Evolutionary conservation across 805 yeast genomes (phyloP), one percentile per base, ranked within the genome.

Genomic region (Maudiozyma bulderi): DNA sequence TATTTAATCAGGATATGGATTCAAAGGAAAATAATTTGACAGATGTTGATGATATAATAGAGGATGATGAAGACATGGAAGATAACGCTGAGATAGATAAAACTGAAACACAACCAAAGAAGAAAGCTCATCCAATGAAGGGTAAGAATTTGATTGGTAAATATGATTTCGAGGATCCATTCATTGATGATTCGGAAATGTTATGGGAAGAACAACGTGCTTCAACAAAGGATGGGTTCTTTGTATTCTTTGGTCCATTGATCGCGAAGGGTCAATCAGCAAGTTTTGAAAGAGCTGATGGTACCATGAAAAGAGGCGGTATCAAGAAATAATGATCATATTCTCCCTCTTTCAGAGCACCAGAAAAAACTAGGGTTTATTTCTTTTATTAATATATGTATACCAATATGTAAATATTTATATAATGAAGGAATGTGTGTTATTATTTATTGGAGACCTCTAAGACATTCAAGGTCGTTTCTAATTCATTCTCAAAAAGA

Each of bases 171-270:
- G 82, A 86, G 52, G 99, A 93, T 66, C 99, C 98, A 2, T 93
- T 93, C 60, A 93, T 93, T 50, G 99, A 93, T 68, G 99, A 93
- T 67, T 78, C 87, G 13, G 99, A 93, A 67, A 71, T 89, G 57
- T 77, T 80, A 50, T 85, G 93, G 85, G 99, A 93, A 67, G 96
- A 90, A 64, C 95, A 86, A 59, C 81, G 95, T 8, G 90, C 91
- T 2, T 81, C 91, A 1, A 89, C 96, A 0, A 85, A 85, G 55
- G 98, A 93, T 60, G 99, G 98, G 1, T 93, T 90, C 63, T 93
- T 91, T 57, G 96, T 93, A 0, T 93, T 82, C 66, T 86, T 89
- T 72, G 99, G 99, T 0, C 95, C 95, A 2, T 70, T 91, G 51
- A 80, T 84, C 31, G 90, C 84, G 44, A 81, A 78, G 45, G 74